Evolutionary conservation across 1,284 basidiomycete genomes (phyloP), one percentile per base, ranked within the genome.

Genomic region (Porodaedalea pini): DNA sequence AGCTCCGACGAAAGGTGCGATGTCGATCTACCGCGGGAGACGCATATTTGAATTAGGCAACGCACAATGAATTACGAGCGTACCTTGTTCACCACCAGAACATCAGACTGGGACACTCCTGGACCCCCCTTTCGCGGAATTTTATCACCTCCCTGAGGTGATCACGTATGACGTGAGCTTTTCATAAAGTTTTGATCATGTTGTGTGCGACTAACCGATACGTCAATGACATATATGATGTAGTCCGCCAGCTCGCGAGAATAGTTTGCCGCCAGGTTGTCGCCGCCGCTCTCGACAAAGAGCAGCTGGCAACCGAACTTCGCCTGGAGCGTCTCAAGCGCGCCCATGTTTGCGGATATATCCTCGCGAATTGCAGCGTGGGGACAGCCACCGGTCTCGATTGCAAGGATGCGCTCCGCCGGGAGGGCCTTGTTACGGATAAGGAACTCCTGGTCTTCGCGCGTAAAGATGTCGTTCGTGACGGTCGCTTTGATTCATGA

Each of bases 101-200:
- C 77, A 74, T 99, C 96, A 2, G 93, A 95, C 69, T 96, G 90
- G 1, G 92, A 94, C 65, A 98, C 96, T 11, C 96, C 96, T 1
- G 96, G 96, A 1, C 96, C 96, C 4, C 97, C 96, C 76, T 99
- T 99, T 31, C 96, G 80, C 8, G 96, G 96, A 62, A 99, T 96
- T 74, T 99, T 99, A 75, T 99, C 97, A 0, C 96, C 96, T 25
- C 96, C 96, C 76, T 90, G 62, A 11, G 36, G 23, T 11, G 27
- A 29, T 27, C 61, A 23, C 52, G 23, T 37, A 27, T 51, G 17
- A 49, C 60, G 60, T 17, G 58, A 51, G 19, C 58, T 55, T 8
- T 15, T 36, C 21, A n/a, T n/a, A n/a, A n/a, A n/a, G n/a, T n/a
- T n/a, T n/a, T n/a, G 32, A 61, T 54, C 37, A 63, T 23, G 41